Conservation (phyloP, 208 protist species). For the Angomonas desouzai region DNA sequence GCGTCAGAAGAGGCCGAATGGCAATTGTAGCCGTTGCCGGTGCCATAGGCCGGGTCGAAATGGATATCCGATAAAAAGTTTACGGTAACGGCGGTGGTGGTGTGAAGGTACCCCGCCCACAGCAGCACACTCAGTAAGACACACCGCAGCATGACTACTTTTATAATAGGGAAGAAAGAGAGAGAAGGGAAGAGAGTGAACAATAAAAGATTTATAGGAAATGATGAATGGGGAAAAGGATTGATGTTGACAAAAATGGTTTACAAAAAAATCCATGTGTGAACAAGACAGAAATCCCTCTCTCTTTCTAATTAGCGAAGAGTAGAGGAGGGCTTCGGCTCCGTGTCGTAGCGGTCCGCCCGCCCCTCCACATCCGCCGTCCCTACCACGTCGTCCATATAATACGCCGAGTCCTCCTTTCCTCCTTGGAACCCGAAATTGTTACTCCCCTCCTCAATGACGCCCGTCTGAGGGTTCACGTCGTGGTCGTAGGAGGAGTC, state of each 20-base stretch:
- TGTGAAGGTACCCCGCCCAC: neutral
- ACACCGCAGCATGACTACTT: constrained; percentile 3
- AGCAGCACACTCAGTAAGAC: neutral
- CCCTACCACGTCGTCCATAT: constrained; percentile 48
- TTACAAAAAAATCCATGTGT: too few species aligned
- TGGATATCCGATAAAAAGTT: constrained; percentile 77
- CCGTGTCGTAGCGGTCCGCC: constrained; percentile 31
- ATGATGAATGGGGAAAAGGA: too few species aligned
- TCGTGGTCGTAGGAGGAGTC: constrained; percentile 83
- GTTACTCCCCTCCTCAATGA: constrained; percentile 59
- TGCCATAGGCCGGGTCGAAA: constrained; percentile 71
- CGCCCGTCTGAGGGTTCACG: constrained; percentile 61
- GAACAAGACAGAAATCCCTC: too few species aligned
- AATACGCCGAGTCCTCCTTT: constrained; percentile 23
- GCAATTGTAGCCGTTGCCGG: constrained; percentile 32
- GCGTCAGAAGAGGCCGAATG: constrained; percentile 10
- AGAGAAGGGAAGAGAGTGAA: too few species aligned
- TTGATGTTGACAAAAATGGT: too few species aligned
- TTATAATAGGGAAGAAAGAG: too few species aligned
- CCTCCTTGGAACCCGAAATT: constrained; percentile 67
- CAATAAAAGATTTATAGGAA: too few species aligned
- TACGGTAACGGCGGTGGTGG: constrained; percentile 17
- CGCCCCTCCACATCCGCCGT: constrained; percentile 44
- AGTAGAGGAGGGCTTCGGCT: constrained; percentile 28
- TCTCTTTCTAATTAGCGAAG: neutral